Base-by-base conservation (phyloP, 306 rosid species). In the Neltuma alba region DNA sequence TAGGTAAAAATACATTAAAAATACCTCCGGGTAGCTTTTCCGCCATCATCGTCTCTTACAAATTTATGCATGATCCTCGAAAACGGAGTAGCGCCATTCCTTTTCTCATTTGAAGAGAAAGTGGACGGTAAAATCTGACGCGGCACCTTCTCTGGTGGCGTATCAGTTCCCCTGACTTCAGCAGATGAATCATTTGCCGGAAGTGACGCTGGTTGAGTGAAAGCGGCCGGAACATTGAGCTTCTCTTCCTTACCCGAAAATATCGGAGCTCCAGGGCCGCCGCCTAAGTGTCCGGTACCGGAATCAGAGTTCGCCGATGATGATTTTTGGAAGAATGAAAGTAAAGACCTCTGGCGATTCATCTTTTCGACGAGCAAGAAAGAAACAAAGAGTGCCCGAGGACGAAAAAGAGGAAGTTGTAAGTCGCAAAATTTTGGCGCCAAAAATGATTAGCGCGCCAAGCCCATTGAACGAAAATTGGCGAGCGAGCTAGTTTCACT, bases 111-210 rank as follows among this genome's bases (percentile, higher is more conserved):
- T 7, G 76, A 74, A 11, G 74, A 23, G 58, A 80, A 83, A 12
- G 45, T 83, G 31, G 80, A 85, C 54, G 87, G 90, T 1, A 87
- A 77, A 83, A 94, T 45, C 84, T 81, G 92, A 68, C 95, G 94
- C 0, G 99, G 95, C 75, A 76, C 91, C 86, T 94, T 94, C 90
- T 94, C 97, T 79, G 97, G 99, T 81, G 99, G 99, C 28, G 99
- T 92, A 20, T 92, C 97, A 33, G 97, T 89, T 89, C 97, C 99
- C 23, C 82, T 86, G 68, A 94, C 84, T 54, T 88, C 95, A 33
- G 58, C 23, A 16, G 86, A 75, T 27, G 87, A 65, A 70, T 83
- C 85, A 33, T 28, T 41, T 15, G 54, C 73, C 9, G 65, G 36
- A 48, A 45, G 61, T 65, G 36, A 40, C 21, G 63, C 45, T 9